These are phyloP conservation scores for Pseudonitzschia multiseries DNA, from an alignment of 108 stramenopile genomes.

Conservation along the genomic window DNA sequence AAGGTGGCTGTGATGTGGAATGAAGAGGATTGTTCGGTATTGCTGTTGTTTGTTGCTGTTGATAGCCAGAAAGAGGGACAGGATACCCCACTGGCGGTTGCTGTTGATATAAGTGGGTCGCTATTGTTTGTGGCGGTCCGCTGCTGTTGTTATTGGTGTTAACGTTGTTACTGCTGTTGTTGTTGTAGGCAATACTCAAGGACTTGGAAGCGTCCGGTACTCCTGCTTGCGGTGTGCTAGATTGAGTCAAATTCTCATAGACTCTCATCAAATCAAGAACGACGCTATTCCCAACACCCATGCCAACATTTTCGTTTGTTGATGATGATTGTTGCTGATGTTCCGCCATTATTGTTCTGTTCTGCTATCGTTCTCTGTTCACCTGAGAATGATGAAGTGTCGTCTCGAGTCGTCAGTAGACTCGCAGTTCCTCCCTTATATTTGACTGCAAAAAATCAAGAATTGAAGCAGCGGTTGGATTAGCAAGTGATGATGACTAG, in stretches of 20 bases:
- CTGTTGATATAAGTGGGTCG: not conserved
- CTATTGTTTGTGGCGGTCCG: slow-evolving; percentile 17
- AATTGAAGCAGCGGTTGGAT: too few species aligned
- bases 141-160: not conserved
- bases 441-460: too few species aligned
- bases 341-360: not conserved
- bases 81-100: slow-evolving; percentile 14
- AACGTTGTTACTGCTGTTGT: slow-evolving; percentile 21
- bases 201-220: not conserved
- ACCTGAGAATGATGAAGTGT: too few species aligned
- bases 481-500: too few species aligned
- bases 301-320: not conserved
- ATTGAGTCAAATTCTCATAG: slow-evolving; percentile 77
- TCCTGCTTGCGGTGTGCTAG: slow-evolving; percentile 59
- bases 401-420: too few species aligned
- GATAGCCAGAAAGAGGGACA: slow-evolving; percentile 12
- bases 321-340: not conserved
- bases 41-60: slow-evolving; percentile 15
- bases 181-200: slow-evolving; percentile 16
- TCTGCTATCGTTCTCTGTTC: too few species aligned
- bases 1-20: not conserved
- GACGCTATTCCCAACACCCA: slow-evolving; percentile 3
- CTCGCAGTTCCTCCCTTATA: too few species aligned
- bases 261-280: slow-evolving; percentile 62
- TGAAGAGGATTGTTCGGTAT: not conserved